A percentile compares a stretch with the other conserved stretches of the same genome.
phyloP scores from a whole-genome alignment of 2,329 filamentous ascomycete genomes.

The Calonectria fujianensis region DNA sequence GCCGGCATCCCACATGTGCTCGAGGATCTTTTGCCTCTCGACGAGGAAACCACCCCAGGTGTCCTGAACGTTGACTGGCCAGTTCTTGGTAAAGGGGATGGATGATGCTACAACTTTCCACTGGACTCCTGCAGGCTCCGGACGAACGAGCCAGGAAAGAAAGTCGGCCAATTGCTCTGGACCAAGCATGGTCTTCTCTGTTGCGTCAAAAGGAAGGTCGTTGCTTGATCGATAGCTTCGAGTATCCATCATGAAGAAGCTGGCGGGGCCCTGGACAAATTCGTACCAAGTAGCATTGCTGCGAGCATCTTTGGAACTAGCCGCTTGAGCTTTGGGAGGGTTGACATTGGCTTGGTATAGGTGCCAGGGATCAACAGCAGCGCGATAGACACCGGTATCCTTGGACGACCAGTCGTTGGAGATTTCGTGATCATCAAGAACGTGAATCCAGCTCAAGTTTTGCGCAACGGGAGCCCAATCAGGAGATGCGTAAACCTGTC shows the following conservation, averaged over 20 bases:
- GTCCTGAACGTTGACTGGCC: conserved; percentile 90
- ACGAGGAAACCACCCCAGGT: conserved; percentile 95
- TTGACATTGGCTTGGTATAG: conserved; percentile 92
- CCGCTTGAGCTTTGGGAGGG: conserved; percentile 79
- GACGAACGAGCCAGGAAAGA: conserved; percentile 82
- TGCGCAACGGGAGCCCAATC: conserved; percentile 87
- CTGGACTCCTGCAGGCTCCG: conserved; percentile 84
- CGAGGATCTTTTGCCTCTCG: conserved; percentile 86
- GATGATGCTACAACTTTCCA: conserved; percentile 97
- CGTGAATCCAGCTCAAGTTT: conserved; percentile 97
- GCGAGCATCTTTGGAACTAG: conserved; percentile 62
- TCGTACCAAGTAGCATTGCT: conserved; percentile 86
- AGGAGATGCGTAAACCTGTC: conserved; percentile 95
- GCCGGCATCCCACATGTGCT: conserved; percentile 95
- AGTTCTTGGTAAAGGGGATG: conserved; percentile 98
- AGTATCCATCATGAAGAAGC: conserved; percentile 96
- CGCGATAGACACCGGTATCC: conserved; percentile 85
- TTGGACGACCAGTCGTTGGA: conserved; percentile 93
- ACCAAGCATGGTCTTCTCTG: conserved; percentile 91
- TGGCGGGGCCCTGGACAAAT: conserved; percentile 91
- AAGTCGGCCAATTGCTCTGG: conserved; percentile 86
- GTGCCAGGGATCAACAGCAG: conserved; percentile 88
- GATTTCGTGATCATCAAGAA: conserved; percentile 97
- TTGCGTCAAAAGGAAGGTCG: conserved; percentile 73
- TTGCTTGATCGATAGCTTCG: conserved; percentile 88